phyloP scores from a whole-genome alignment of 1,284 basidiomycete species.

The Ganoderma boninense region DNA sequence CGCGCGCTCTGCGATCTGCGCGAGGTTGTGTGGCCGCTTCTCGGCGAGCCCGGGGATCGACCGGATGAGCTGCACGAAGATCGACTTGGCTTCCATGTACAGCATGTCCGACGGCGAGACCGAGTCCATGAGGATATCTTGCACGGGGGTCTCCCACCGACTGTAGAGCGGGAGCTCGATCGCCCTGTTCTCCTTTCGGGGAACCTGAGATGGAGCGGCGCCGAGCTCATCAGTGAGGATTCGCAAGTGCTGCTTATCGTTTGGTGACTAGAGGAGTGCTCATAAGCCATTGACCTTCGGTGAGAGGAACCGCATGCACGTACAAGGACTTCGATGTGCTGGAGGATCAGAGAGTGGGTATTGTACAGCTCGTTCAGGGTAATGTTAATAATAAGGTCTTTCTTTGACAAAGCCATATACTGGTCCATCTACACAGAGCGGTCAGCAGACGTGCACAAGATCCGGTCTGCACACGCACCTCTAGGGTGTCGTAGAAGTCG shows the following conservation, averaged over 20 bases:
- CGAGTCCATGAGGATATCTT: slow-evolving; percentile 97
- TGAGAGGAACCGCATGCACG: slow-evolving; percentile 41
- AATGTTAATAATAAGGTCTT: slow-evolving; percentile 97
- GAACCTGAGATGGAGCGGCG: slow-evolving; percentile 90
- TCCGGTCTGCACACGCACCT: slow-evolving; percentile 61
- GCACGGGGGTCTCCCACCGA: slow-evolving; percentile 99
- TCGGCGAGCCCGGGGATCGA: slow-evolving; percentile 89
- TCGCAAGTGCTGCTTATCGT: slow-evolving; percentile 96
- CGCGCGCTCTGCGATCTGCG: slow-evolving; percentile 92
- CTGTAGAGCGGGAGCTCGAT: slow-evolving; percentile 94
- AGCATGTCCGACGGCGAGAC: slow-evolving; percentile 98
- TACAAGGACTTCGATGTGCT: slow-evolving; percentile 95
- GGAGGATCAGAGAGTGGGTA: slow-evolving; percentile 93
- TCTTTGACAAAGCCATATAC: slow-evolving; percentile 99
- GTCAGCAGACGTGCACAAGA: slow-evolving; percentile 6
- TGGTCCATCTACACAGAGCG: slow-evolving; percentile 89
- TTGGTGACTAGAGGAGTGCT: slow-evolving; percentile 76
- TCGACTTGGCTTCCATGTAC: slow-evolving; percentile 99
- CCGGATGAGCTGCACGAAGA: slow-evolving; percentile 97
- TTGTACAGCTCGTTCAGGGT: slow-evolving; percentile 99
- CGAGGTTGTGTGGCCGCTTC: slow-evolving; percentile 88
- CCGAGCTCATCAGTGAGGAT: slow-evolving; percentile 97
- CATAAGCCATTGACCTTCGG: slow-evolving; percentile 16
- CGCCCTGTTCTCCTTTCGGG: slow-evolving; percentile 96
- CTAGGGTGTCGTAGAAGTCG: slow-evolving; percentile 98